phyloP scores from a whole-genome alignment of 2,329 filamentous ascomycete species.

The Pseudopyricularia cyperi region DNA sequence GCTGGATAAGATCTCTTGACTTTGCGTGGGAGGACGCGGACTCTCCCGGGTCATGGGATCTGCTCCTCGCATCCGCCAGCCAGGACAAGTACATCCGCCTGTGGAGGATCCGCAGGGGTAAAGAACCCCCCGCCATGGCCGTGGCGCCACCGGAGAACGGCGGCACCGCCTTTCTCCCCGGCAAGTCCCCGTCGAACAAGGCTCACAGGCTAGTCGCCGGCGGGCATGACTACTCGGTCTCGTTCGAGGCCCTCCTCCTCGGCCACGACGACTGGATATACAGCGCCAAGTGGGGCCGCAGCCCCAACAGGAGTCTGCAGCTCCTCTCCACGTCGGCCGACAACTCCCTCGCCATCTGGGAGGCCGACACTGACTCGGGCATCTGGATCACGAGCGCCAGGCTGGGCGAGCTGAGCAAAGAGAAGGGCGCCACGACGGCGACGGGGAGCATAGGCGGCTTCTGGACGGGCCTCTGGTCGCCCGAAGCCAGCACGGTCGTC shows the following conservation, averaged over 20 bases:
- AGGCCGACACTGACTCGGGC: conserved; percentile 68
- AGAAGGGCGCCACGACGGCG: conserved; percentile 91
- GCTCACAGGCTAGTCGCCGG: conserved; percentile 59
- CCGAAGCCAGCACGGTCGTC: conserved; percentile 56
- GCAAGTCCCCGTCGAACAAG: conserved; percentile 77
- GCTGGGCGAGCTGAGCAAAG: conserved; percentile 83
- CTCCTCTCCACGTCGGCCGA: conserved; percentile 87
- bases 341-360: conserved; percentile 90
- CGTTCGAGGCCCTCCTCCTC: conserved; percentile 84
- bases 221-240: conserved; percentile 59
- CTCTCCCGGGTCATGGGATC: conserved; percentile 35
- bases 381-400: conserved; percentile 82
- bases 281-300: conserved; percentile 56
- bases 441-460: conserved; percentile 94
- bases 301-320: conserved; percentile 38
- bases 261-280: conserved; percentile 99
- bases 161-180: conserved; percentile 43
- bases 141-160: conserved; percentile 33
- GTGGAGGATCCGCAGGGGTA: conserved; percentile 71
- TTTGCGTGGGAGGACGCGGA: conserved; percentile 51
- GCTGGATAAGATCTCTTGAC: conserved; percentile 79
- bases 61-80: conserved; percentile 82
- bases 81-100: conserved; percentile 96
- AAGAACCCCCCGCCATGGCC: conserved; percentile 45
- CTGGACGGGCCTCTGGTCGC: conserved; percentile 90